Conservation (phyloP, 2,329 filamentous ascomycete genomes). For the Curvularia sp. region DNA sequence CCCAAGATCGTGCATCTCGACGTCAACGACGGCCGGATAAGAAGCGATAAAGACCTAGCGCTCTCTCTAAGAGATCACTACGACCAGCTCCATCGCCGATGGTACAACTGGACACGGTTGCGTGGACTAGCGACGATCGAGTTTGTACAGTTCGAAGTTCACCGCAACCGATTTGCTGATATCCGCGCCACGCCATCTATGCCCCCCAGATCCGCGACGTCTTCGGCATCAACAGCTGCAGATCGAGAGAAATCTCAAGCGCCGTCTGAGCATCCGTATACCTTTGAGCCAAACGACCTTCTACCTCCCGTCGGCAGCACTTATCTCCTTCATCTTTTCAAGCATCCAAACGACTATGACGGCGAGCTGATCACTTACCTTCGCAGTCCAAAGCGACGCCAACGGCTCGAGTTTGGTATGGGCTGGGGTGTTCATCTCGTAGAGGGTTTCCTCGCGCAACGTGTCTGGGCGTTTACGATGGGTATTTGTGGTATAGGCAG, state of each 20-base stretch:
- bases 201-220: slow-evolving; percentile 34
- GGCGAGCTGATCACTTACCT: slow-evolving; percentile 49
- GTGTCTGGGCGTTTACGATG: slow-evolving; percentile 45
- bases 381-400: slow-evolving; percentile 45
- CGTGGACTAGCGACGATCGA: slow-evolving; percentile 49
- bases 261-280: slow-evolving; percentile 42
- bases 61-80: slow-evolving; percentile 46
- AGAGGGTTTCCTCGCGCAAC: slow-evolving; percentile 49
- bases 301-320: slow-evolving; percentile 49
- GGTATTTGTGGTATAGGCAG: slow-evolving; percentile 43
- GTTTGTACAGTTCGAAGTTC: slow-evolving; percentile 52
- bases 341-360: slow-evolving; percentile 52
- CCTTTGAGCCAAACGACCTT: slow-evolving; percentile 49
- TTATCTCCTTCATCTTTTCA: slow-evolving; percentile 52
- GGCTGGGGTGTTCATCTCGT: slow-evolving; percentile 53
- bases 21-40: slow-evolving; percentile 42
- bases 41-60: slow-evolving; percentile 49
- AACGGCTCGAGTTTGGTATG: slow-evolving; percentile 45
- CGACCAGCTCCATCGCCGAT: slow-evolving; percentile 42
- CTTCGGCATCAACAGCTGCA: slow-evolving; percentile 17
- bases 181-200: slow-evolving; percentile 50
- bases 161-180: slow-evolving; percentile 52
- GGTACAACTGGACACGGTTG: slow-evolving; percentile 44
- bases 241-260: slow-evolving; percentile 21
- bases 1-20: slow-evolving; percentile 51